Evolutionary conservation across 139 green algal genomes (phyloP).

Genomic region (Chlorella sp.): DNA sequence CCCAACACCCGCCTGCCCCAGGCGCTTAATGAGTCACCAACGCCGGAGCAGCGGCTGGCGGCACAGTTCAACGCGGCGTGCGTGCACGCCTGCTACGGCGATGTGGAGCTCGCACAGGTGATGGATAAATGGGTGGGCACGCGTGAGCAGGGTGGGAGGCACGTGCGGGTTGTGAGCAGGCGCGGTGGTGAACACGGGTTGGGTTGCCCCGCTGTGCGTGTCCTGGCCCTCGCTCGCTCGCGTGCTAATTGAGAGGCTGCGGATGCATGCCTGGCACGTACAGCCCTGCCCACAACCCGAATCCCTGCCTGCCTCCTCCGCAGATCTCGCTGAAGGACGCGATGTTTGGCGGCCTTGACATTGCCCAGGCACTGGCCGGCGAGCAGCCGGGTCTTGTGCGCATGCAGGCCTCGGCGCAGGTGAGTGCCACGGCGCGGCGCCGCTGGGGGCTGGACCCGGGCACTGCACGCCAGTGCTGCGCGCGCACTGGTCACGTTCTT

Average conservation of each 20-base stretch:
- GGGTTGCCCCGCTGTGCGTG: neutral
- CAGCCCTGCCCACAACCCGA: no score
- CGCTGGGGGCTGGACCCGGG: neutral
- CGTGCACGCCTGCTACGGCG: conserved; percentile 76
- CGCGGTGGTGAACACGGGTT: neutral
- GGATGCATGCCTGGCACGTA: neutral
- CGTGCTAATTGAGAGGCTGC: neutral
- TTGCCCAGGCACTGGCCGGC: conserved; percentile 38
- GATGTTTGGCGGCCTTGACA: conserved; percentile 62
- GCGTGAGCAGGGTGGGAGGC: no score
- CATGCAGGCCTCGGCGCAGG: conserved; percentile 65
- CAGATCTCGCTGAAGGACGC: conserved; percentile 26
- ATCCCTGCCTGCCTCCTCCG: neutral
- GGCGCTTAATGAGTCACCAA: no score
- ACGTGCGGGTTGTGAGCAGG: neutral
- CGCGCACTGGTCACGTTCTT: neutral
- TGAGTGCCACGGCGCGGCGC: conserved; percentile 12
- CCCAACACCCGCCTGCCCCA: no score
- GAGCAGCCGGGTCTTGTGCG: conserved; percentile 52
- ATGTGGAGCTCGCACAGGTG: conserved; percentile 85
- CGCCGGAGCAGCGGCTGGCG: conserved; percentile 43
- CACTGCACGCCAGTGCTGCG: no score
- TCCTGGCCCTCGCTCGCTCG: neutral
- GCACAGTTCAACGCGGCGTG: conserved; percentile 65
- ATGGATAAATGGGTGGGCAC: no score